phyloP scores from a whole-genome alignment of 2,329 filamentous ascomycete genomes.

The Neopestalotiopsis sp. region DNA sequence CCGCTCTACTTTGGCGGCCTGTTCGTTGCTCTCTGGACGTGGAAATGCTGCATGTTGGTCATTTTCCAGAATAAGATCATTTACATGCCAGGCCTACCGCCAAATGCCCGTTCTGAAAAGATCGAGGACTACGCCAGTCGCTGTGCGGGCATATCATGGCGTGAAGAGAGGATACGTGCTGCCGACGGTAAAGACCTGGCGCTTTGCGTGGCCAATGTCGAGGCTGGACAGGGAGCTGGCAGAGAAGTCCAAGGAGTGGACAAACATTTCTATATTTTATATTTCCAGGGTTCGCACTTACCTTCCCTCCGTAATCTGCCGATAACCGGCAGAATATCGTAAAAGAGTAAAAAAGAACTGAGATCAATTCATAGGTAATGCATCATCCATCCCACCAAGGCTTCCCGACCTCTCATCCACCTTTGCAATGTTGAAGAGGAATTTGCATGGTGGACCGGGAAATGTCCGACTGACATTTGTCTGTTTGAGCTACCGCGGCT shows the following conservation, averaged over 20 bases:
- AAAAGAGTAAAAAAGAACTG: constrained; percentile 3
- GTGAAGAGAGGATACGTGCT: constrained; percentile 64
- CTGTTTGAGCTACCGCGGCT: constrained; percentile 71
- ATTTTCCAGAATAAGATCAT: constrained; percentile 83
- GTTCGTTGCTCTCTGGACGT: constrained; percentile 67
- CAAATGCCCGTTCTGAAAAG: constrained; percentile 70
- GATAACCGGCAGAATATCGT: no score
- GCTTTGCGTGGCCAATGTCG: constrained; percentile 58
- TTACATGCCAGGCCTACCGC: constrained; percentile 79
- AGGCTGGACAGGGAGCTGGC: constrained; percentile 26
- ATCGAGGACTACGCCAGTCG: constrained; percentile 67
- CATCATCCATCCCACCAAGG: constrained; percentile 62
- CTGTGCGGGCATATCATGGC: constrained; percentile 70
- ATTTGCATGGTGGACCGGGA: constrained; percentile 35
- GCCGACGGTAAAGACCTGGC: constrained; percentile 70
- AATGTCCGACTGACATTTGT: constrained; percentile 51
- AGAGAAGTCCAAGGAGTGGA: constrained; percentile 23
- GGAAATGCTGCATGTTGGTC: constrained; percentile 76
- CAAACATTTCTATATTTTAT: constrained; percentile 58
- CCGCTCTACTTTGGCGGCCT: constrained; percentile 72
- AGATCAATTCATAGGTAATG: constrained; percentile 53
- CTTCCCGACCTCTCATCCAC: constrained; percentile 62
- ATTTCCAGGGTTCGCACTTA: constrained; percentile 55
- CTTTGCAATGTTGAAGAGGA: constrained; percentile 50
- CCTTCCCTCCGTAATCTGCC: constrained; percentile 26